Evolutionary conservation across 495 filamentous ascomycete species (phyloP), one percentile per base, ranked within the genome.

Genomic region (Penicillium robsamsonii): DNA sequence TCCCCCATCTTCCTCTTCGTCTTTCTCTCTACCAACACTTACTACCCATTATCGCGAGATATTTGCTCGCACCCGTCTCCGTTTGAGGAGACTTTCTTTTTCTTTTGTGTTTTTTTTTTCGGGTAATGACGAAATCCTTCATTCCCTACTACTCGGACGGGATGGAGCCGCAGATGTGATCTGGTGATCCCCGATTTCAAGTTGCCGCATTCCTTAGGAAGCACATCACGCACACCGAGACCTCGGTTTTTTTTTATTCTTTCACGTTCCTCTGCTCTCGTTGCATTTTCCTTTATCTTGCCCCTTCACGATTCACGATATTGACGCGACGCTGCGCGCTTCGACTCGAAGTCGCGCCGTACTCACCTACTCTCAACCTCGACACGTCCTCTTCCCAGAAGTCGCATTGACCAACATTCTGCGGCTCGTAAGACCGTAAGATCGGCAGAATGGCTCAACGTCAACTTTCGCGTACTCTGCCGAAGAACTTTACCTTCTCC

Each of bases 401-500:
- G 29, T 63, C 57, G 56, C 50, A 48, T 61, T 58, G 55, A 51
- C 53, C 53, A 55, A 58, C 60, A 58, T 47, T 45, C 46, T 50
- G 45, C 48, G 38, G 42, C 56, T 55, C 48, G 40, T 17, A 33
- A 46, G 31, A 24, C 47, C 35, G 53, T 46, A 56, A 53, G 41
- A 59, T 47, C 43, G 51, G 42, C 69, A 71, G 49, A 62, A 82
- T 82, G 80, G 69, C 75, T 55, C 69, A 69, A 61, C 69, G 70
- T 63, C 78, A 76, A 55, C 73, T 86, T 27, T 87, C 83, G 59
- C 84, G 84, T 54, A 86, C 84, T 13, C 78, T 88, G 31, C 85
- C 85, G 22, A 79, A 84, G 48, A 84, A 82, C 70, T 87, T 87
- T 68, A 81, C 76, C 24, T 86, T 85, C 59, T 77, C 84, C 68